Evolutionary conservation across 139 green algal species (phyloP).

Genomic region (Tetraselmis striata): DNA sequence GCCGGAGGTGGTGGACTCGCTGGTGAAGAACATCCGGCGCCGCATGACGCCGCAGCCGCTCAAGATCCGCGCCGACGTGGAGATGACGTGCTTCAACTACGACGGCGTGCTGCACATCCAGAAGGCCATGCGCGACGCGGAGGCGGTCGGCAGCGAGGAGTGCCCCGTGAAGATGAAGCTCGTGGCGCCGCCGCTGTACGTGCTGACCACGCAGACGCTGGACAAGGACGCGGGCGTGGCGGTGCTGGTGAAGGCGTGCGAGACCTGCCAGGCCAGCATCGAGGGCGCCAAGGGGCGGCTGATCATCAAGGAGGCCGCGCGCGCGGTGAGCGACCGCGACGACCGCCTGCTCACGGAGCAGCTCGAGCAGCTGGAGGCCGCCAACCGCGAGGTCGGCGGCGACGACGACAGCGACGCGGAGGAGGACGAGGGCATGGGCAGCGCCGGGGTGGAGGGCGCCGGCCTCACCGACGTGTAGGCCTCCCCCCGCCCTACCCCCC

Average conservation of each 20-base stretch:
- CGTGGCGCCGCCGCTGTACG: slow-evolving; percentile 95
- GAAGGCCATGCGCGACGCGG: slow-evolving; percentile 11
- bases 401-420: slow-evolving; percentile 57
- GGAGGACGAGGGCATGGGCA: slow-evolving; percentile 65
- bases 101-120: slow-evolving; percentile 97
- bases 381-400: slow-evolving; percentile 54
- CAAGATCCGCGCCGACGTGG: slow-evolving; percentile 95
- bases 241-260: slow-evolving; percentile 66
- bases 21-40: slow-evolving; percentile 93
- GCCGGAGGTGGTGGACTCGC: slow-evolving; percentile 60
- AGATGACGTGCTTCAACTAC: slow-evolving; percentile 97
- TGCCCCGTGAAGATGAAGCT: slow-evolving; percentile 93
- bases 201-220: slow-evolving; percentile 93
- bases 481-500: no score
- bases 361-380: slow-evolving; percentile 70
- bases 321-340: slow-evolving; percentile 90
- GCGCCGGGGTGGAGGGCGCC: slow-evolving; percentile 50
- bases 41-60: slow-evolving; percentile 97
- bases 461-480: background rate
- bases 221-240: slow-evolving; percentile 75
- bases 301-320: slow-evolving; percentile 83
- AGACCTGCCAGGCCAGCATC: slow-evolving; percentile 66
- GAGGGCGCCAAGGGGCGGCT: slow-evolving; percentile 80
- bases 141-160: slow-evolving; percentile 59
- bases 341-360: slow-evolving; percentile 82